Evolutionary conservation across 768 basidiomycete genomes (phyloP).

Genomic region (Gymnopilus junonius): DNA sequence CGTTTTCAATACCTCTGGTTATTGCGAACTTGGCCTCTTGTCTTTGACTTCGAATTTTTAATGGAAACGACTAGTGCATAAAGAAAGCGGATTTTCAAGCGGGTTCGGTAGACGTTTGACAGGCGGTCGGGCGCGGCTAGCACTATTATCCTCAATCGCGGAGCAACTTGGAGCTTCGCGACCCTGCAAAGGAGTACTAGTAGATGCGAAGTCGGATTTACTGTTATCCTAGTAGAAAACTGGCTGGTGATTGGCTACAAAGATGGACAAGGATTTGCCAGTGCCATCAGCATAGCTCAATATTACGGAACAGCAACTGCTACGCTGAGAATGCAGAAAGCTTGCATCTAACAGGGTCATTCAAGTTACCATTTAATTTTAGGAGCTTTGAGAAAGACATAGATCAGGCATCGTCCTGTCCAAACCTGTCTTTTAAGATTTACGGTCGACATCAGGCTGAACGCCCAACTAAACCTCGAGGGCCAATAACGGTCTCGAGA

Average conservation of each 20-base stretch:
- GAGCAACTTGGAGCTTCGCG: not conserved
- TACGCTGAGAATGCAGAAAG: not conserved
- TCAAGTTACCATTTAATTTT: not conserved
- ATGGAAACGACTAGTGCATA: not conserved
- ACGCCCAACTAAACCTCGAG: not conserved
- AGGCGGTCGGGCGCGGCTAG: not conserved
- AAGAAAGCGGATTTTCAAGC: not conserved
- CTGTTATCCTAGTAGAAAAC: not conserved
- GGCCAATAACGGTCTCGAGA: not conserved
- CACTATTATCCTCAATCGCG: not conserved
- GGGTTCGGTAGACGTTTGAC: not conserved
- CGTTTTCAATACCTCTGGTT: no score
- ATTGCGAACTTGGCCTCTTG: no score
- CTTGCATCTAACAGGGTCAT: not conserved
- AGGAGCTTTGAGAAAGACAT: not conserved
- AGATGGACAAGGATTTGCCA: not conserved
- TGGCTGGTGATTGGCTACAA: not conserved
- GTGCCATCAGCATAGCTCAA: not conserved
- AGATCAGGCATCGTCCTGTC: not conserved
- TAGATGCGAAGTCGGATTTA: not conserved
- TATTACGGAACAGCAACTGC: not conserved
- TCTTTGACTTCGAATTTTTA: not conserved
- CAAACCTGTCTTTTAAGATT: not conserved
- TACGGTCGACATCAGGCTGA: not conserved
- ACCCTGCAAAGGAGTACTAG: not conserved